phyloP scores from a whole-genome alignment of 2,329 filamentous ascomycete species.

The Colletotrichum destructivum region DNA sequence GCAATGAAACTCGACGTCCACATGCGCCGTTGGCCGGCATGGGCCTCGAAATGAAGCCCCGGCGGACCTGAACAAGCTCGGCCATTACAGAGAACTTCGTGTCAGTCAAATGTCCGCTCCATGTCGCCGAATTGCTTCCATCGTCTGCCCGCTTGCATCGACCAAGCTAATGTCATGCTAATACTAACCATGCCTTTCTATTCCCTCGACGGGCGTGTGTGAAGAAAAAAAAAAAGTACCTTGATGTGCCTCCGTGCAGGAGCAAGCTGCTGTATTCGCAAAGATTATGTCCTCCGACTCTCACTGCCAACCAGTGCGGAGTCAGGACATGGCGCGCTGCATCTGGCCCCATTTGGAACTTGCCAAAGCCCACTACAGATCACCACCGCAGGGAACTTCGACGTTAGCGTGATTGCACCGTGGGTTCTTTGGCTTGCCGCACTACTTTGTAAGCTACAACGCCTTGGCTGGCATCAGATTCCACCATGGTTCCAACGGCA shows the following conservation, averaged over 20 bases:
- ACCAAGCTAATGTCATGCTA: not conserved
- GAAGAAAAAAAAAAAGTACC: conserved; percentile 33
- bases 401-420: conserved; percentile 29
- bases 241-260: conserved; percentile 25
- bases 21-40: conserved; percentile 36
- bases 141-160: not conserved
- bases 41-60: conserved; percentile 16
- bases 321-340: conserved; percentile 29
- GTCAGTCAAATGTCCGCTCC: conserved; percentile 27
- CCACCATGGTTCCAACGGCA: conserved; percentile 31
- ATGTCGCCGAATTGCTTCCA: conserved; percentile 8
- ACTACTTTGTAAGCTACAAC: conserved; percentile 25
- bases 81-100: conserved; percentile 19
- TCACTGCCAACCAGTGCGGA: conserved; percentile 33
- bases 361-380: conserved; percentile 36
- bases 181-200: not conserved
- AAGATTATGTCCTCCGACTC: conserved; percentile 21
- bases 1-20: conserved; percentile 32
- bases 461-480: conserved; percentile 38
- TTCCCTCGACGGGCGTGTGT: conserved; percentile 28
- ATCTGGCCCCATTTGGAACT: conserved; percentile 40
- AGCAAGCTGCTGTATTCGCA: conserved; percentile 7
- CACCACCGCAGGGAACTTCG: conserved; percentile 34
- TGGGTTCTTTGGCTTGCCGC: conserved; percentile 27
- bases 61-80: conserved; percentile 13